Conservation (phyloP, 1,284 basidiomycete genomes). For the Vanrija sp. region DNA sequence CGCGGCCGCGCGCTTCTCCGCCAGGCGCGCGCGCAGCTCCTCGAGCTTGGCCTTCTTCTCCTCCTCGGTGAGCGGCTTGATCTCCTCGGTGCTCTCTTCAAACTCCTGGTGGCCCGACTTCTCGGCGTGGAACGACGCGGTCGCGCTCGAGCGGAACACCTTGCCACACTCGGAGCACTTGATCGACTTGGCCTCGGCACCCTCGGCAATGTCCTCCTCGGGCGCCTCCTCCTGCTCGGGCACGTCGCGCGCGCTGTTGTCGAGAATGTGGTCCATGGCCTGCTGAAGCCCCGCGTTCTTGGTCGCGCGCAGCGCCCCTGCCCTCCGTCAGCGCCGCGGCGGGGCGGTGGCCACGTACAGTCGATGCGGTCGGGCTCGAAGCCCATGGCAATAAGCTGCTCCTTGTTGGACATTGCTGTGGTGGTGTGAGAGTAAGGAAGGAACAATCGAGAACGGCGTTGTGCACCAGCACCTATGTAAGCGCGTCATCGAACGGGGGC, state of each 20-base stretch:
- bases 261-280: constrained; percentile 81
- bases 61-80: constrained; percentile 81
- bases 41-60: constrained; percentile 79
- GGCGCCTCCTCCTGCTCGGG: constrained; percentile 66
- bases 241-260: constrained; percentile 56
- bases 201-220: constrained; percentile 50
- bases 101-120: constrained; percentile 92
- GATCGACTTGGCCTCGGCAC: constrained; percentile 30
- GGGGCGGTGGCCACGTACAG: constrained; percentile 56
- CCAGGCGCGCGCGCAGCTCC: constrained; percentile 73
- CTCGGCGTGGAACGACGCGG: constrained; percentile 92
- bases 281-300: constrained; percentile 71
- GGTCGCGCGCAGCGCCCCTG: constrained; percentile 82
- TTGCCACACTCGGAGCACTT: constrained; percentile 65
- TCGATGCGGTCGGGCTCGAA: constrained; percentile 77
- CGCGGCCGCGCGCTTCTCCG: constrained; percentile 65
- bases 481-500: background rate
- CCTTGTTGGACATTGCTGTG: constrained; percentile 57
- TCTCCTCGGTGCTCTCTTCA: constrained; percentile 89
- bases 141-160: constrained; percentile 77
- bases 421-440: constrained; percentile 1
- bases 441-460: background rate
- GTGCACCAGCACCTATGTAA: too few species aligned
- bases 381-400: constrained; percentile 78
- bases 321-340: background rate